Base-by-base conservation (phyloP, 148 eudicot species). In the Silene conica region DNA sequence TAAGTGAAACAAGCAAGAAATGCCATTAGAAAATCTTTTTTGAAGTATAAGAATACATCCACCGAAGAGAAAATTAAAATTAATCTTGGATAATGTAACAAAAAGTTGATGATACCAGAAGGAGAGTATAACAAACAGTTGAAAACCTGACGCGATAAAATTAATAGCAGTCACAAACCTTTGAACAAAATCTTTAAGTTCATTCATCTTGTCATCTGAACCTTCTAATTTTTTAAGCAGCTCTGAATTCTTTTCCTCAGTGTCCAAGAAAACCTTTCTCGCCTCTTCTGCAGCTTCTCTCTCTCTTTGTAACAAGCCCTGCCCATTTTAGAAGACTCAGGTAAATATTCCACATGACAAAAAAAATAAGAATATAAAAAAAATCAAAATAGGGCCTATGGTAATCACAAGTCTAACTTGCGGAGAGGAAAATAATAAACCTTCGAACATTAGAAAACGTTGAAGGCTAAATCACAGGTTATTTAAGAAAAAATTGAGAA, bases 101-200 rank as follows among this genome's bases (percentile, higher is more conserved):
- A 20, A 48, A 68, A 10, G 21, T 3, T 60, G 25, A 73, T 5
- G 16, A 9, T 23, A 48, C 54, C 19, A 19, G 59, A 43, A 13
- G 11, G 6, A 31, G 21, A 74, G 23, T 31, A 10, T 54, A 55
- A 52, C 18, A n/a, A 65, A 52, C 23, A 48, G 38, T 7, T 56
- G 20, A 21, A 8, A n/a, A 12, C 45, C 38, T 46, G 22, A 66
- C 41, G 31, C 28, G 9, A 72, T 22, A 34, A 21, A n/a, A 15
- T 21, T 52, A 43, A 72, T 38, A 59, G 52, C 8, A 45, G 68
- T 52, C 76, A 78, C 88, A 72, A 66, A 96, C 99, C 99, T 92
- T 83, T 92, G 97, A 58, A 85, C 78, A 57, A 96, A 89, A 34
- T 90, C 96, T 86, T 86, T 94, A 80, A 96, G 92, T 80, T 87